These are phyloP conservation scores for Phytophthora citrophthora DNA, from an alignment of 352 stramenopile species.

Conservation along the genomic window DNA sequence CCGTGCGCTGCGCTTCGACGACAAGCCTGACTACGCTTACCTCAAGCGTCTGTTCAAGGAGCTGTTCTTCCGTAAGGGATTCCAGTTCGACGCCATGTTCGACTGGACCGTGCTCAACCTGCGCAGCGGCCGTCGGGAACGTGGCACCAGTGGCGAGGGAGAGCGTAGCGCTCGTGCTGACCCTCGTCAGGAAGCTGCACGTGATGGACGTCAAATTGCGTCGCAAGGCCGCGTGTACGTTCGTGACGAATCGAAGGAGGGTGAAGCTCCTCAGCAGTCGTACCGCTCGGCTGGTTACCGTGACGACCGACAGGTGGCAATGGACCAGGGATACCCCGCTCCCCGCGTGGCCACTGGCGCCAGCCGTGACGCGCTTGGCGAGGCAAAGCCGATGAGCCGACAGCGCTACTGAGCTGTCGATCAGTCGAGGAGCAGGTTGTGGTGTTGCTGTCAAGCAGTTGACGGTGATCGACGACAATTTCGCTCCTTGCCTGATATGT, in stretches of 20 bases:
- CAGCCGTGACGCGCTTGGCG: constrained; percentile 62
- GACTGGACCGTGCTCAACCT: constrained; percentile 98
- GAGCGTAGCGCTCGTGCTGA: constrained; percentile 71
- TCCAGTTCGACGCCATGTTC: constrained; percentile 99
- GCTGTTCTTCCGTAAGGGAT: constrained; percentile 98
- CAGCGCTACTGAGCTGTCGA: constrained; percentile 71
- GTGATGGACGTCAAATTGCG: constrained; percentile 53
- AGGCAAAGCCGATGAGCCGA: constrained; percentile 77
- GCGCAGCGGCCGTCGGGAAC: constrained; percentile 69
- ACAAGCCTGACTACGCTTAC: constrained; percentile 91
- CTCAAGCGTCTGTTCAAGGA: constrained; percentile 98
- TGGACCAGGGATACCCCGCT: constrained; percentile 63
- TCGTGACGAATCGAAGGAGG: constrained; percentile 72
- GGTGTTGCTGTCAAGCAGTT: constrained; percentile 25
- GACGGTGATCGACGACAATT: constrained; percentile 12
- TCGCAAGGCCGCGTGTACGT: constrained; percentile 73
- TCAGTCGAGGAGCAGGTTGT: constrained; percentile 19
- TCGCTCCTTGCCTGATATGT: constrained; percentile 25
- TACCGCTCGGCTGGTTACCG: constrained; percentile 61
- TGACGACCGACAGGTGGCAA: constrained; percentile 56
- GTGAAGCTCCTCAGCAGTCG: constrained; percentile 55
- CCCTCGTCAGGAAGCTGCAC: constrained; percentile 53
- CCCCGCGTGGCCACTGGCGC: constrained; percentile 66
- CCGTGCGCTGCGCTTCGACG: constrained; percentile 84
- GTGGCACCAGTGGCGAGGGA: constrained; percentile 64